These are phyloP conservation scores for Fraxinus latifolia DNA, from an alignment of 305 asterid genomes.

Conservation along the genomic window DNA sequence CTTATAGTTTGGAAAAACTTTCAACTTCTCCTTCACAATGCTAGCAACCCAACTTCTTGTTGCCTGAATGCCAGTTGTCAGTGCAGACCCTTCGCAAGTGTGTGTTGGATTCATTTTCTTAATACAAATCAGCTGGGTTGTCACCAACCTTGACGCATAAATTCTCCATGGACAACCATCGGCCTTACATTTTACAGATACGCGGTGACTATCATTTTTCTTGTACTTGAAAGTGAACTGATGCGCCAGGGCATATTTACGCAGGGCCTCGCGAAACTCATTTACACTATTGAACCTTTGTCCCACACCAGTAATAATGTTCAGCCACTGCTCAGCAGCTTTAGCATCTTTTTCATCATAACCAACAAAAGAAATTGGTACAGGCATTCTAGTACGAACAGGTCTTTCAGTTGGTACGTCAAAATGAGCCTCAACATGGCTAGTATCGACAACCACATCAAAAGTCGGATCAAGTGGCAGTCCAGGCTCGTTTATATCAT, in stretches of 20 bases:
- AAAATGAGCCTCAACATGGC: background rate
- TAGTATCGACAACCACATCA: constrained; percentile 61
- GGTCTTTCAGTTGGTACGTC: constrained; percentile 24
- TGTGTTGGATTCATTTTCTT: background rate
- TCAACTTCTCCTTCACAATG: background rate
- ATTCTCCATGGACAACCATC: background rate
- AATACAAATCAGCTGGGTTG: background rate
- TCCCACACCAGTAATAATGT: constrained; percentile 83
- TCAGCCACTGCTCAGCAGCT: constrained; percentile 74
- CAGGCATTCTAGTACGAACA: background rate
- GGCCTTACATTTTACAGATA: background rate
- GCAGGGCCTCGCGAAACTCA: constrained; percentile 6
- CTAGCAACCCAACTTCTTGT: background rate
- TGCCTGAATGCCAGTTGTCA: background rate
- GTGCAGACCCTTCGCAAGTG: background rate
- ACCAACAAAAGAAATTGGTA: constrained; percentile 39
- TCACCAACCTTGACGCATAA: background rate
- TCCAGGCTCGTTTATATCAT: constrained; percentile 59
- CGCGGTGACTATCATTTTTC: background rate
- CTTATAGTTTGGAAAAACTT: background rate
- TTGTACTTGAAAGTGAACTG: background rate
- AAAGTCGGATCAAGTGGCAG: constrained; percentile 58
- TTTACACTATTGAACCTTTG: constrained; percentile 55
- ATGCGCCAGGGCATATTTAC: constrained; percentile 5
- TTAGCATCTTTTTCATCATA: constrained; percentile 66